A percentile compares a stretch with the other conserved stretches of the same genome.
Conservation (phyloP, 2,329 filamentous ascomycete genomes). For the Beauveria rudraprayagi region DNA sequence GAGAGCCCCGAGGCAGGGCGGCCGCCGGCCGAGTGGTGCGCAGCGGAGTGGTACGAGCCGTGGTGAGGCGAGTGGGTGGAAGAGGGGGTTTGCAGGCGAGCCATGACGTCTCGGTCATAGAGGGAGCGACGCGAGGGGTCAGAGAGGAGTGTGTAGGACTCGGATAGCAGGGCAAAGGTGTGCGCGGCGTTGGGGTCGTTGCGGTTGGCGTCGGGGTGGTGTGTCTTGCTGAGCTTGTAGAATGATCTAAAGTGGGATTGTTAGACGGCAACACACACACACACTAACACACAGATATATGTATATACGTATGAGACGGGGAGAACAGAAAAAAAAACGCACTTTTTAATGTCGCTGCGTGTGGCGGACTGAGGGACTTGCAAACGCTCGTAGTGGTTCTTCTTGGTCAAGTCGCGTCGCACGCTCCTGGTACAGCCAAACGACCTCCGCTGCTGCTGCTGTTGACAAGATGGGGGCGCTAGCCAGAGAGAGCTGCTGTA, state of each 20-base stretch:
- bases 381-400: slow-evolving; percentile 76
- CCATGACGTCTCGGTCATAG: slow-evolving; percentile 69
- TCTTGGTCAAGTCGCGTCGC: slow-evolving; percentile 22
- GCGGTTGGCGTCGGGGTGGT: slow-evolving; percentile 90
- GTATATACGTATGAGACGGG: background rate
- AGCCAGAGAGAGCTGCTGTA: background rate
- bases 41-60: slow-evolving; percentile 46
- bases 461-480: background rate
- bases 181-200: slow-evolving; percentile 61
- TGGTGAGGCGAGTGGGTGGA: slow-evolving; percentile 18
- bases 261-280: too few species aligned
- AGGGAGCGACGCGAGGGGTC: slow-evolving; percentile 63
- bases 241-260: slow-evolving; percentile 49
- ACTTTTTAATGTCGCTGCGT: slow-evolving; percentile 78
- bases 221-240: slow-evolving; percentile 81
- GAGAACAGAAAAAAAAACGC: background rate
- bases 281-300: too few species aligned
- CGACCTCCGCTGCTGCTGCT: slow-evolving; percentile 19
- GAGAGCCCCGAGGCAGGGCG: slow-evolving; percentile 76
- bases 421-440: slow-evolving; percentile 12
- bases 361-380: slow-evolving; percentile 63
- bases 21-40: slow-evolving; percentile 53
- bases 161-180: slow-evolving; percentile 75
- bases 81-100: slow-evolving; percentile 28
- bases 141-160: slow-evolving; percentile 73